phyloP scores from a whole-genome alignment of 805 yeast species.

The Metschnikowia cerradonensis region DNA sequence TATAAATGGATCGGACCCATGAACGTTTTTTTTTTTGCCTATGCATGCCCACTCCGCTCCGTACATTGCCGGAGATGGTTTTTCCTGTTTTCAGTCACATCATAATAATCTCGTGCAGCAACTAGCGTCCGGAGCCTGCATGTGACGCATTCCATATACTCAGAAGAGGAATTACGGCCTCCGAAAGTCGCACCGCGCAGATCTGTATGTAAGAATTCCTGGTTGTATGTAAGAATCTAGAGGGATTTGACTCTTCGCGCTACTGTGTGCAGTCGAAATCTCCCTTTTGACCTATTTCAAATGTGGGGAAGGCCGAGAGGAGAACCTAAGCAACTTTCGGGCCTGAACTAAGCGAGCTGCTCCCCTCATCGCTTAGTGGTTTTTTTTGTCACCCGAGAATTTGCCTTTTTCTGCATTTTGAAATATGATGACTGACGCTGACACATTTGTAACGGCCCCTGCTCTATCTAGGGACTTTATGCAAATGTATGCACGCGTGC shows the following conservation, averaged over 20 bases:
- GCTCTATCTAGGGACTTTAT: too few species aligned
- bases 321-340: background rate
- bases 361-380: background rate
- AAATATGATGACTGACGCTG: too few species aligned
- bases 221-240: background rate
- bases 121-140: background rate
- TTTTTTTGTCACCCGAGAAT: background rate
- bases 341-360: background rate
- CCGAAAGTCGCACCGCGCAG: background rate
- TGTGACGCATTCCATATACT: background rate
- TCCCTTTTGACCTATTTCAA: background rate
- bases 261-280: background rate
- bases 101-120: slow-evolving; percentile 1
- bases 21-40: background rate
- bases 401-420: too few species aligned
- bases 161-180: background rate
- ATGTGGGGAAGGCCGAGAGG: slow-evolving; percentile 3
- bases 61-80: background rate
- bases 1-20: background rate
- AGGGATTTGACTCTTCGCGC: background rate
- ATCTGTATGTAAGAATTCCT: background rate
- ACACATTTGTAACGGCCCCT: background rate
- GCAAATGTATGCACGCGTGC: too few species aligned
- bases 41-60: background rate
- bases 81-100: slow-evolving; percentile 1